These are phyloP conservation scores for Yarrowia galli DNA, from an alignment of 1,139 yeast genomes.

Conservation along the genomic window DNA sequence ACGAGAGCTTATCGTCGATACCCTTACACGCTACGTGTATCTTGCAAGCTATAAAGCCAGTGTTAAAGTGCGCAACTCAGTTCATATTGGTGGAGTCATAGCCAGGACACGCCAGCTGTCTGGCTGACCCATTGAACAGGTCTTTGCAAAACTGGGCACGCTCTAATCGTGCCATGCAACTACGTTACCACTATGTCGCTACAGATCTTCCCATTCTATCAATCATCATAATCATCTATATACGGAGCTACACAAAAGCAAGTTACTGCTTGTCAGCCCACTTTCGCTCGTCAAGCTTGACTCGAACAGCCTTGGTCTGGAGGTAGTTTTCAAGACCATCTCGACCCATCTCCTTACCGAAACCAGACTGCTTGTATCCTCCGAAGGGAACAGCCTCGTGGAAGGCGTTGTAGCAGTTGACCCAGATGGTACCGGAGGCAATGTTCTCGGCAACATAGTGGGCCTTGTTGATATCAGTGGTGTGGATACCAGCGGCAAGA, in stretches of 20 bases:
- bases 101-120: too few relatives aligned
- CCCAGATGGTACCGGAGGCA: constrained; percentile 85
- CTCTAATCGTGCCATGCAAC: too few relatives aligned
- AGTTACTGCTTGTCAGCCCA: constrained; percentile 27
- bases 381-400: constrained; percentile 81
- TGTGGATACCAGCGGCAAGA: constrained; percentile 86
- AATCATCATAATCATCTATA: neutral
- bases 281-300: constrained; percentile 35
- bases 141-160: too few relatives aligned
- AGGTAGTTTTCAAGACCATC: constrained; percentile 85
- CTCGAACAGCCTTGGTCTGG: constrained; percentile 70
- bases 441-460: constrained; percentile 69
- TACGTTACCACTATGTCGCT: too few relatives aligned
- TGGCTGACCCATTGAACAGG: too few relatives aligned
- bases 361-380: constrained; percentile 86
- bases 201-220: neutral
- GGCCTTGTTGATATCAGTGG: constrained; percentile 65
- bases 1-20: constrained; percentile 17
- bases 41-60: too few relatives aligned
- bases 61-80: neutral
- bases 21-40: neutral
- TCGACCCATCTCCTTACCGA: constrained; percentile 90
- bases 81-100: neutral
- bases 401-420: constrained; percentile 83
- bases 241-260: neutral